Conservation (phyloP, 257 asterid genomes). For the Echites panduratus region DNA sequence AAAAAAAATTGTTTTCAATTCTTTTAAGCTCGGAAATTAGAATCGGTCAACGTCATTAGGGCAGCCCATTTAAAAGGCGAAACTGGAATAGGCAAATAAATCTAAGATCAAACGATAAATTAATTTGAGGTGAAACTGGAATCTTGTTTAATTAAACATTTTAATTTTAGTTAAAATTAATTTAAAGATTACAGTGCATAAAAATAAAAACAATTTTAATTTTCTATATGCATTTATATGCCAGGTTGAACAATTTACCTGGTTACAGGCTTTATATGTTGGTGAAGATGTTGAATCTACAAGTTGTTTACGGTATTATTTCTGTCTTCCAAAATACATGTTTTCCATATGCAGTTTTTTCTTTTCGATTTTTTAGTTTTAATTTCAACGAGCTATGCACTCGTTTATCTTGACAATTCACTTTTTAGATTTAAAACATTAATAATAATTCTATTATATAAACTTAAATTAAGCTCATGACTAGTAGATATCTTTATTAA, state of each 20-base stretch:
- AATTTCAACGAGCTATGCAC: not conserved
- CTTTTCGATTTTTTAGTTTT: not conserved
- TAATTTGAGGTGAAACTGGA: no score
- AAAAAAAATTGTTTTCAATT: no score
- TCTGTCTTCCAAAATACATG: slow-evolving; percentile 1
- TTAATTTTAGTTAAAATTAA: no score
- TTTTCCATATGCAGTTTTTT: not conserved
- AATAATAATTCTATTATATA: no score
- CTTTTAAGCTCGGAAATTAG: no score
- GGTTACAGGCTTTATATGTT: slow-evolving; percentile 89
- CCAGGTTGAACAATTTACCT: slow-evolving; percentile 8
- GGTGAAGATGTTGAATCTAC: slow-evolving; percentile 98
- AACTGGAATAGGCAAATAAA: no score
- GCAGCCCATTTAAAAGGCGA: no score
- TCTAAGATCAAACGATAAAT: no score
- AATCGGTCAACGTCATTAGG: no score
- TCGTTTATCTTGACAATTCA: not conserved
- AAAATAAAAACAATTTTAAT: no score
- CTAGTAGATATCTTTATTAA: not conserved
- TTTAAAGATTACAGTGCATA: no score
- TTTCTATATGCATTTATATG: not conserved
- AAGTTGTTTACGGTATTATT: slow-evolving; percentile 62
- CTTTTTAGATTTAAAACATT: not conserved
- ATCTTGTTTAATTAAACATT: no score
- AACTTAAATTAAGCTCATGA: not conserved